Evolutionary conservation across 179 eudicot genomes (phyloP).

Genomic region (Carnegiea gigantea): DNA sequence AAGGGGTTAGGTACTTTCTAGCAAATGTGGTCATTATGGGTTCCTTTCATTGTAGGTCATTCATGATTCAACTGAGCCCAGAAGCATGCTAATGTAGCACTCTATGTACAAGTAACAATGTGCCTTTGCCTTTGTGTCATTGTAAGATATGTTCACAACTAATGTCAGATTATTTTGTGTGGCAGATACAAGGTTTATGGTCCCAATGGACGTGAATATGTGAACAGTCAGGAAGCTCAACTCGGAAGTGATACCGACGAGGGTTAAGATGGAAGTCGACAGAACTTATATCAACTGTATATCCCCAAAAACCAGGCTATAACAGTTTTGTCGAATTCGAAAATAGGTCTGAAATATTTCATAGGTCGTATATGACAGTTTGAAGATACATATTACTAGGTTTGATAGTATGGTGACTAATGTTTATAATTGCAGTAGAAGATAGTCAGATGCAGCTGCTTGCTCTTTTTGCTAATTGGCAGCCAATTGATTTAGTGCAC

Average conservation of each 20-base stretch:
- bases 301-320: slow-evolving; percentile 1
- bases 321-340: not conserved
- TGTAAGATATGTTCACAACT: not conserved
- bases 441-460: slow-evolving; percentile 3
- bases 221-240: slow-evolving; percentile 37
- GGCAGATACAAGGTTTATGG: slow-evolving; percentile 60
- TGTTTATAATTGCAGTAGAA: not conserved
- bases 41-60: too few relatives aligned
- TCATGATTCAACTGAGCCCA: too few relatives aligned
- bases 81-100: too few relatives aligned
- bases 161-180: not conserved
- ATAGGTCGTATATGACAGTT: not conserved
- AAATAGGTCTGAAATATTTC: not conserved
- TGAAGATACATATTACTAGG: not conserved
- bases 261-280: slow-evolving; percentile 16
- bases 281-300: slow-evolving; percentile 7
- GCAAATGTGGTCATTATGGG: too few relatives aligned
- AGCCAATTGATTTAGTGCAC: slow-evolving; percentile 25
- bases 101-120: too few relatives aligned
- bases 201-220: slow-evolving; percentile 49
- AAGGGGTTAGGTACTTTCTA: too few relatives aligned
- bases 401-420: not conserved
- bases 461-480: slow-evolving; percentile 7
- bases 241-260: slow-evolving; percentile 61
- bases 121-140: too few relatives aligned